phyloP scores from a whole-genome alignment of 768 basidiomycete genomes.

The Pluteus cervinus region DNA sequence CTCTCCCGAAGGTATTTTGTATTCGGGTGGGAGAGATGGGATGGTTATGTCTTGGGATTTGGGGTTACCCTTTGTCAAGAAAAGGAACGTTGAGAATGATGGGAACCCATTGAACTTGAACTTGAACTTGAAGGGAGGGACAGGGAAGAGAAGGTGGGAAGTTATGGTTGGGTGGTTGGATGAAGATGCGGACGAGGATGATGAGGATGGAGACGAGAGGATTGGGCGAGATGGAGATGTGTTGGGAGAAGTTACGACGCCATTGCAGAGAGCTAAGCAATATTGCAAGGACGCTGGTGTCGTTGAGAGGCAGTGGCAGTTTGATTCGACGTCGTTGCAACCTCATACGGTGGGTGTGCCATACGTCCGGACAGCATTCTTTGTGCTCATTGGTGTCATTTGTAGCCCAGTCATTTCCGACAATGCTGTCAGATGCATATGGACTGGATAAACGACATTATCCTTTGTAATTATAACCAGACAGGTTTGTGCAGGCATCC shows the following conservation, averaged over 20 bases:
- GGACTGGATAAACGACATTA: constrained; percentile 95
- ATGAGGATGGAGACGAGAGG: constrained; percentile 54
- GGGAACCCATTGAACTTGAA: too few species aligned
- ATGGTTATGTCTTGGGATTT: constrained; percentile 87
- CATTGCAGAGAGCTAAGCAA: constrained; percentile 26
- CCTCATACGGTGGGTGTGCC: constrained; percentile 44
- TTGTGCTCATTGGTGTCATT: constrained; percentile 5
- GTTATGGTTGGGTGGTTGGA: constrained; percentile 81
- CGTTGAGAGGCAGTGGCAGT: constrained; percentile 75
- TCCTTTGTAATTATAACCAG: constrained; percentile 89
- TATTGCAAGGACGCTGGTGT: constrained; percentile 26
- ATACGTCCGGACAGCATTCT: neutral
- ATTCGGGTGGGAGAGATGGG: constrained; percentile 87
- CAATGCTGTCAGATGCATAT: constrained; percentile 87
- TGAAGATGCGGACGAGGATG: constrained; percentile 59
- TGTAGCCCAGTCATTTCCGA: constrained; percentile 61
- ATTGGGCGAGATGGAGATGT: constrained; percentile 67
- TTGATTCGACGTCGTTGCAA: constrained; percentile 49
- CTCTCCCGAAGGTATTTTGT: constrained; percentile 80
- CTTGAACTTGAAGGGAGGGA: constrained; percentile 9
- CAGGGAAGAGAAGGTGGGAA: constrained; percentile 70
- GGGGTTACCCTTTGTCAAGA: constrained; percentile 57
- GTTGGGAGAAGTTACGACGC: constrained; percentile 57
- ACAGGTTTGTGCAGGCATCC: constrained; percentile 44
- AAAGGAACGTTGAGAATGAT: constrained; percentile 25